Evolutionary conservation across 2,329 filamentous ascomycete species (phyloP).

Genomic region (Calycina marina): DNA sequence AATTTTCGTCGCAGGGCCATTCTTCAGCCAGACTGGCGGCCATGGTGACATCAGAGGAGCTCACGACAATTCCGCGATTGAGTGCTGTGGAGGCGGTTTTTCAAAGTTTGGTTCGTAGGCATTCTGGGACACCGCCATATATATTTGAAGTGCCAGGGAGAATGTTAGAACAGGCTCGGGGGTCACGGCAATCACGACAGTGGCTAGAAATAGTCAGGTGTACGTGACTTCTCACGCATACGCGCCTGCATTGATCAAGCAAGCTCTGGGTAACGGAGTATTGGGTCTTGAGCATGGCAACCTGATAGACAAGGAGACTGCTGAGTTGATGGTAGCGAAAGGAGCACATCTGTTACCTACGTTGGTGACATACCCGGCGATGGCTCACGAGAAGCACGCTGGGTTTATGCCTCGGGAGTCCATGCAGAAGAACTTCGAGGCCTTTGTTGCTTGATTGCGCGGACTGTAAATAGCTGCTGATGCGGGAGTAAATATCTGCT

Average conservation of each 20-base stretch:
- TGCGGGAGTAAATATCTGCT: slow-evolving; percentile 40
- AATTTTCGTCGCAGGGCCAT: slow-evolving; percentile 38
- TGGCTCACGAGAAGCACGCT: slow-evolving; percentile 29
- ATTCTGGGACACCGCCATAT: slow-evolving; percentile 39
- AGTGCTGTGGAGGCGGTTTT: slow-evolving; percentile 33
- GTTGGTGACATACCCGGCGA: slow-evolving; percentile 34
- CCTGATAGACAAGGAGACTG: slow-evolving; percentile 43
- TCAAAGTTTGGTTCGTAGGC: slow-evolving; percentile 33
- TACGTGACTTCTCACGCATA: slow-evolving; percentile 45
- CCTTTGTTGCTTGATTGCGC: slow-evolving; percentile 31
- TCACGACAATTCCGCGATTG: slow-evolving; percentile 27
- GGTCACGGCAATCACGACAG: slow-evolving; percentile 36
- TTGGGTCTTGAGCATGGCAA: slow-evolving; percentile 45
- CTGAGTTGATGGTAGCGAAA: slow-evolving; percentile 34
- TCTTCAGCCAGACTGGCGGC: slow-evolving; percentile 42
- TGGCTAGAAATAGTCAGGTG: slow-evolving; percentile 32
- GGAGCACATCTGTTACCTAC: slow-evolving; percentile 38
- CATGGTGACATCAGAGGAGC: slow-evolving; percentile 36
- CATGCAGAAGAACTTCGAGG: slow-evolving; percentile 34
- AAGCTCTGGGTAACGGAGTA: slow-evolving; percentile 39
- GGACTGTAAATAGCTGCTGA: slow-evolving; percentile 33
- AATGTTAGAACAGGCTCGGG: slow-evolving; percentile 41
- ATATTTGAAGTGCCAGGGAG: slow-evolving; percentile 34
- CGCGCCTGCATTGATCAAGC: slow-evolving; percentile 36
- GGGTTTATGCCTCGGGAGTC: slow-evolving; percentile 30